Conservation (phyloP, 805 yeast genomes). For the Metschnikowia noctiluminum region DNA sequence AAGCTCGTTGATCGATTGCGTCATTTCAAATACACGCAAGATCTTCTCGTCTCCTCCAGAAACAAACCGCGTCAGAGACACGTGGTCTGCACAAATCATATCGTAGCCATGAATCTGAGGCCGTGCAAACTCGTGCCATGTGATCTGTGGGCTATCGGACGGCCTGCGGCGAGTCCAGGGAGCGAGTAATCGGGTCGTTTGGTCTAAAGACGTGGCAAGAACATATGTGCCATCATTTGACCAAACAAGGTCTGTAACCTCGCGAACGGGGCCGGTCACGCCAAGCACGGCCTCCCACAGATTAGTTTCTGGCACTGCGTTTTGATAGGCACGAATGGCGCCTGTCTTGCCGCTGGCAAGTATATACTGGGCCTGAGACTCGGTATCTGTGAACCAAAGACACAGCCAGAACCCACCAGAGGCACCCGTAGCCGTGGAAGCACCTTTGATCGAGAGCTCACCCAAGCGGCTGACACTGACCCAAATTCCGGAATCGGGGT, state of each 20-base stretch:
- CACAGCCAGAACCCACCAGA: slow-evolving; percentile 64
- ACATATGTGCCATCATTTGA: slow-evolving; percentile 61
- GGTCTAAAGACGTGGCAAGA: slow-evolving; percentile 81
- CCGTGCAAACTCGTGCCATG: slow-evolving; percentile 92
- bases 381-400: slow-evolving; percentile 57
- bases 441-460: slow-evolving; percentile 92
- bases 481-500: slow-evolving; percentile 85
- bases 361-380: slow-evolving; percentile 39
- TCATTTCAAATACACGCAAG: slow-evolving; percentile 83
- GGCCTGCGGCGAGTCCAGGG: slow-evolving; percentile 45
- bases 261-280: slow-evolving; percentile 71
- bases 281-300: slow-evolving; percentile 50
- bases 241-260: slow-evolving; percentile 81
- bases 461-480: slow-evolving; percentile 77
- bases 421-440: slow-evolving; percentile 97
- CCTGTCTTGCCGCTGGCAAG: slow-evolving; percentile 91
- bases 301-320: slow-evolving; percentile 15
- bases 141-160: slow-evolving; percentile 9
- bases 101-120: slow-evolving; percentile 99
- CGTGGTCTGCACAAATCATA: slow-evolving; percentile 73
- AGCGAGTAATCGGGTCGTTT: slow-evolving; percentile 83
- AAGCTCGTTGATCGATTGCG: slow-evolving; percentile 68
- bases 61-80: slow-evolving; percentile 63
- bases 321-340: slow-evolving; percentile 76
- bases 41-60: slow-evolving; percentile 97